A percentile compares a stretch with the other conserved stretches of the same genome.
These are phyloP conservation scores for Phlegmacium glaucopus DNA, from an alignment of 768 basidiomycete species.

Conservation along the genomic window DNA sequence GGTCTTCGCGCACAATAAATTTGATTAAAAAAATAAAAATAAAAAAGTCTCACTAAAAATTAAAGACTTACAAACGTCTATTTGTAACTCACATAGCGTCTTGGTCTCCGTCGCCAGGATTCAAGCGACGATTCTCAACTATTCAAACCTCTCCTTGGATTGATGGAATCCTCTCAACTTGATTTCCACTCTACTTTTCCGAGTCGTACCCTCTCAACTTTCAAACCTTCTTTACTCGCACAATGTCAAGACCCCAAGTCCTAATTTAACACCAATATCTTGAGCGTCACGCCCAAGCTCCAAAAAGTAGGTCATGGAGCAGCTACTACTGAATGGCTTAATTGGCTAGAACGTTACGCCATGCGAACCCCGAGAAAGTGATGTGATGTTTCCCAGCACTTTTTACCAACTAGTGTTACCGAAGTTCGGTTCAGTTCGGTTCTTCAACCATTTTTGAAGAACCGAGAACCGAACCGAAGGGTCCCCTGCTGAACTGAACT, in stretches of 20 bases:
- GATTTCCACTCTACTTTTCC: constrained; percentile 90
- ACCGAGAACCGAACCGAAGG: too few relatives aligned
- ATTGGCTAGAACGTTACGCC: constrained; percentile 66
- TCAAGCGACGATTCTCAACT: constrained; percentile 57
- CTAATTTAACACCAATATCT: constrained; percentile 40
- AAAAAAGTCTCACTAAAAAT: neutral
- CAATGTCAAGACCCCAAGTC: neutral
- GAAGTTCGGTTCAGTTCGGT: too few relatives aligned
- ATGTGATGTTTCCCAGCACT: too few relatives aligned
- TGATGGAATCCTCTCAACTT: constrained; percentile 71
- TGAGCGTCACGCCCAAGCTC: constrained; percentile 46
- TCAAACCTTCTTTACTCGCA: constrained; percentile 41
- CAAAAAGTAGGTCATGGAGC: constrained; percentile 37
- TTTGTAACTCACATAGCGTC: constrained; percentile 45
- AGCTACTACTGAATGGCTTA: constrained; percentile 50
- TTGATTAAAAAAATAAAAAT: neutral
- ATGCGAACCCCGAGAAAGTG: too few relatives aligned
- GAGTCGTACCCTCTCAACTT: constrained; percentile 62
- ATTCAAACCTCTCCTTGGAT: constrained; percentile 64
- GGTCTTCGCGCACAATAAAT: neutral
- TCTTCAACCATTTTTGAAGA: too few relatives aligned
- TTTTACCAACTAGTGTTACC: too few relatives aligned
- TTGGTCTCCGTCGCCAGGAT: constrained; percentile 63
- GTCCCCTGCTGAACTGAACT: too few relatives aligned
- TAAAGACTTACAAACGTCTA: neutral